These are phyloP conservation scores for Hyaloscypha variabilis DNA, from an alignment of 495 filamentous ascomycete species.

Conservation along the genomic window DNA sequence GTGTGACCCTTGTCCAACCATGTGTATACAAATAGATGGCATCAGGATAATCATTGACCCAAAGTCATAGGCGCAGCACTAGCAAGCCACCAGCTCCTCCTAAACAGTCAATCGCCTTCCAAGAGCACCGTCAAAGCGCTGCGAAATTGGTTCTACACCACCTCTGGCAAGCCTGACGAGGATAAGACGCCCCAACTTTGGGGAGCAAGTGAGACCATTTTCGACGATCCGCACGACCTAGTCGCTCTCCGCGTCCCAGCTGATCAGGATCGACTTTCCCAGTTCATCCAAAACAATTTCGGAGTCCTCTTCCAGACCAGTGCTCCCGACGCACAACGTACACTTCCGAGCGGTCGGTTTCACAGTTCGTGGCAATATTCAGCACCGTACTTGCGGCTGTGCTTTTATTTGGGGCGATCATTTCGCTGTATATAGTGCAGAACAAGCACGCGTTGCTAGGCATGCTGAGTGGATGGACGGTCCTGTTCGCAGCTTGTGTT, in stretches of 20 bases:
- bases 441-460: slow-evolving; percentile 9
- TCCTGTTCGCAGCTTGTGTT: slow-evolving; percentile 23
- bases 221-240: slow-evolving; percentile 17
- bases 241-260: slow-evolving; percentile 16
- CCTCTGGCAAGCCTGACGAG: background rate
- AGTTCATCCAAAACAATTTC: slow-evolving; percentile 22
- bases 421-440: slow-evolving; percentile 18
- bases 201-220: slow-evolving; percentile 15
- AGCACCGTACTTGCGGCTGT: slow-evolving; percentile 17
- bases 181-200: slow-evolving; percentile 14
- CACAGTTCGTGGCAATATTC: slow-evolving; percentile 16
- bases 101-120: slow-evolving; percentile 3
- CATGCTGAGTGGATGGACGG: slow-evolving; percentile 22
- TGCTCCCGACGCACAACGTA: slow-evolving; percentile 10
- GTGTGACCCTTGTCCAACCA: too few species aligned
- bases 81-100: slow-evolving; percentile 9
- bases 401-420: slow-evolving; percentile 20
- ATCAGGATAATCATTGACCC: too few species aligned
- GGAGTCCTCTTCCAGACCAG: slow-evolving; percentile 17
- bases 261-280: slow-evolving; percentile 17
- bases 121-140: slow-evolving; percentile 11
- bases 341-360: slow-evolving; percentile 9
- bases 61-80: slow-evolving; percentile 15
- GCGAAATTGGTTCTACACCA: slow-evolving; percentile 20
- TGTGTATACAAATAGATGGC: too few species aligned